phyloP scores from a whole-genome alignment of 2,329 filamentous ascomycete species.

The Cadophora luteo-olivacea region DNA sequence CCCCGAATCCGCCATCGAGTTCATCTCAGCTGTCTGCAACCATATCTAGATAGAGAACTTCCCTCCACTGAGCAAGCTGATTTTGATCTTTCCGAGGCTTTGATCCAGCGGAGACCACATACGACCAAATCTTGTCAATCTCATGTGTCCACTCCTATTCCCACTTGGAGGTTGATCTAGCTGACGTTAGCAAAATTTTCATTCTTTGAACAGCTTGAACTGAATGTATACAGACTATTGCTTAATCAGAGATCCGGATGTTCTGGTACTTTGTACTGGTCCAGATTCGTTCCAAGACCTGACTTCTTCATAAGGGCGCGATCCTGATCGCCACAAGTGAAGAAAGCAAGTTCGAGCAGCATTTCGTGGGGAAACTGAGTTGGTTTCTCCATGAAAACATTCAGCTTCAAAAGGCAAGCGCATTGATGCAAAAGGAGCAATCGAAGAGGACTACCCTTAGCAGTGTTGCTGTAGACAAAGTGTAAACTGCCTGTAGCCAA shows the following conservation, averaged over 20 bases:
- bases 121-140: background rate
- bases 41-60: too few species aligned
- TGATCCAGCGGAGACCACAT: background rate
- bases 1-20: too few species aligned
- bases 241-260: background rate
- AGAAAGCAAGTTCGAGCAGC: background rate
- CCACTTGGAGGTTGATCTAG: background rate
- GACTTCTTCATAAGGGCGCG: background rate
- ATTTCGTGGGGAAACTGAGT: background rate
- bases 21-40: too few species aligned
- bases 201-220: background rate
- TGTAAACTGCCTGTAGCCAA: too few species aligned
- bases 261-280: background rate
- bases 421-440: background rate
- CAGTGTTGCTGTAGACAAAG: background rate
- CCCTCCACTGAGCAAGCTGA: too few species aligned
- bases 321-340: background rate
- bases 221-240: background rate
- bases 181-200: background rate
- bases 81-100: too few species aligned
- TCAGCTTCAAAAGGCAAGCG: background rate
- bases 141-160: background rate
- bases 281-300: background rate
- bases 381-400: background rate
- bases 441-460: background rate